Base-by-base conservation (phyloP, 2,329 filamentous ascomycete genomes). In the Trichophyton verrucosum region DNA sequence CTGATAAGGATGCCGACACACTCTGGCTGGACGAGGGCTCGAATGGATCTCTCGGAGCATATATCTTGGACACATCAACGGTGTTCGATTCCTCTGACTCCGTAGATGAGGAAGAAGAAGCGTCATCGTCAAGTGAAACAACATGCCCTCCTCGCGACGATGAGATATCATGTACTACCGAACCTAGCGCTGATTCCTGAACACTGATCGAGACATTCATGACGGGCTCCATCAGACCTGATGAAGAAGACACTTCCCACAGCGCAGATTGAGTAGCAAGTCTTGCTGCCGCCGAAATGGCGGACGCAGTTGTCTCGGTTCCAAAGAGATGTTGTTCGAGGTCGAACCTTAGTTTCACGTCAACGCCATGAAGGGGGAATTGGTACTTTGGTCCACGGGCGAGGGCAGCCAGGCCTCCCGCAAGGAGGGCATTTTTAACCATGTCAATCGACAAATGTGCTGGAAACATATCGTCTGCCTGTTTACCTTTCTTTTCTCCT, bases 161-260 rank as follows among this genome's bases (percentile, higher is more conserved):
- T 1, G 85, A 86, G 42, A 95, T 82, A 69, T 94, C 87, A 66
- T 95, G 89, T 38, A 95, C 86, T 8, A 99, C 88, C 3, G 82
- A 82, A 3, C 91, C 91, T 1, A 96, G 85, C 5, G 83, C 86
- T 4, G 81, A 80, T 73, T 96, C 92, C 58, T 94, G 89, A 57
- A 94, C 90, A 65, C 84, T 86, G 69, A 99, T 95, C 59, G 86
- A 85, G 3, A 89, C 89, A 63, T 86, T 85, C 90, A 97, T 96
- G 60, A 99, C 88, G 1, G 94, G 94, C 70, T 99, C 94, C 76
- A 97, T 87, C 44, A 99, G 78, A 1, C 82, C 81, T 0, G 90
- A 81, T 2, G 78, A 76, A 2, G 76, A 70, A 30, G 75, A 73
- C 38, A 75, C 83, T 17, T 83, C 79, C 58, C 82, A 81, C 0